Evolutionary conservation across 2,329 filamentous ascomycete species (phyloP).

Genomic region (Cordyceps cicadae): DNA sequence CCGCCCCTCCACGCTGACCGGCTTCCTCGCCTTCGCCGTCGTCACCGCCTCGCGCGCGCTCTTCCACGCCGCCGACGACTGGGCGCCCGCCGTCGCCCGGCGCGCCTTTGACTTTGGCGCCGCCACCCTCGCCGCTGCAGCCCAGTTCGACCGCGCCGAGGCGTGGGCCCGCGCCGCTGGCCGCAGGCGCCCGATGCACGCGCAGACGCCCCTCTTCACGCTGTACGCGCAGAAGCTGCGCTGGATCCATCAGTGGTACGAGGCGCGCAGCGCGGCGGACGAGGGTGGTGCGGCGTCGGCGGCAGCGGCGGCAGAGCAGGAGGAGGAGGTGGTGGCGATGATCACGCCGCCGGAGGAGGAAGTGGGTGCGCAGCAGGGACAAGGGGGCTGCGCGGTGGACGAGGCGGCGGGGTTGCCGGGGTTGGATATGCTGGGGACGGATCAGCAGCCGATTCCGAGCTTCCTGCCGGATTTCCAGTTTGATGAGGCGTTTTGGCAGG

Average conservation of each 20-base stretch:
- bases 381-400: not conserved
- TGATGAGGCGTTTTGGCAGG: constrained; percentile 9
- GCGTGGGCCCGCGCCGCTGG: not conserved
- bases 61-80: constrained; percentile 9
- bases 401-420: not conserved
- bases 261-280: not conserved
- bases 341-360: not conserved
- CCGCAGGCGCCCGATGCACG: not conserved
- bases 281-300: not conserved
- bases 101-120: constrained; percentile 1
- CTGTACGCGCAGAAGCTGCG: not conserved
- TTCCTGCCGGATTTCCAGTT: constrained; percentile 3
- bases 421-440: not conserved
- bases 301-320: too few species aligned
- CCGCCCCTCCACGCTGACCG: constrained; percentile 5
- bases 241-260: constrained; percentile 8
- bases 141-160: constrained; percentile 1
- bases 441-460: not conserved
- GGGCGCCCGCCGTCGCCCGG: not conserved
- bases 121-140: not conserved
- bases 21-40: constrained; percentile 1
- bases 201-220: not conserved
- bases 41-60: constrained; percentile 5
- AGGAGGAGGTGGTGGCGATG: not conserved
- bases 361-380: not conserved